phyloP scores from a whole-genome alignment of 1,284 basidiomycete genomes.

The Cryptococcus deneoformans region DNA sequence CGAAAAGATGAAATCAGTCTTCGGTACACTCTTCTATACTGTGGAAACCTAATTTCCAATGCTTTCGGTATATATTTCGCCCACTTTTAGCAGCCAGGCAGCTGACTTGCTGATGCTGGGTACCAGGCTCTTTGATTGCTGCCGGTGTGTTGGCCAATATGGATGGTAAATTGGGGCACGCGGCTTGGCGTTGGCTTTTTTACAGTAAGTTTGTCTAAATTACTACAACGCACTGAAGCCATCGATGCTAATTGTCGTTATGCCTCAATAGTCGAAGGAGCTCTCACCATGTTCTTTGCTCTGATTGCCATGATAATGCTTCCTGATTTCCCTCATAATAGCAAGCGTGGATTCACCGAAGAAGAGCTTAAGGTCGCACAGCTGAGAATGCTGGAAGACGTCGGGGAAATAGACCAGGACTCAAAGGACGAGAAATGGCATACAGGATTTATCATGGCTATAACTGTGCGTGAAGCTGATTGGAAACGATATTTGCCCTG shows the following conservation, averaged over 20 bases:
- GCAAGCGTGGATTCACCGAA: constrained; percentile 57
- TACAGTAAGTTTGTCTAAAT: constrained; percentile 9
- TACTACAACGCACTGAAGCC: neutral
- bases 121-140: constrained; percentile 57
- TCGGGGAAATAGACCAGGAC: constrained; percentile 56
- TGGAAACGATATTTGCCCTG: too few species aligned
- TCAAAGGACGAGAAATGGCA: constrained; percentile 23
- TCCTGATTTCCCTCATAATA: constrained; percentile 70
- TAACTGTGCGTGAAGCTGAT: constrained; percentile 13
- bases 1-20: constrained; percentile 47
- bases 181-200: constrained; percentile 57
- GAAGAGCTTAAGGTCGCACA: constrained; percentile 51
- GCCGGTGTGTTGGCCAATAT: constrained; percentile 65
- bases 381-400: constrained; percentile 59
- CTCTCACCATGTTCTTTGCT: constrained; percentile 30
- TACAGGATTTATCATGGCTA: constrained; percentile 21
- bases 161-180: constrained; percentile 63
- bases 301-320: constrained; percentile 60
- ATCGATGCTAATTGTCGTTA: neutral
- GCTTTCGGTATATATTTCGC: constrained; percentile 56
- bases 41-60: constrained; percentile 64
- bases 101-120: neutral
- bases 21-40: constrained; percentile 64
- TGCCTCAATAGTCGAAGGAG: constrained; percentile 59
- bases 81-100: neutral